Percentiles rank a stretch among this genome's conserved stretches.
These are phyloP conservation scores for Gossypium longicalyx DNA, from an alignment of 345 rosid species.

Conservation along the genomic window DNA sequence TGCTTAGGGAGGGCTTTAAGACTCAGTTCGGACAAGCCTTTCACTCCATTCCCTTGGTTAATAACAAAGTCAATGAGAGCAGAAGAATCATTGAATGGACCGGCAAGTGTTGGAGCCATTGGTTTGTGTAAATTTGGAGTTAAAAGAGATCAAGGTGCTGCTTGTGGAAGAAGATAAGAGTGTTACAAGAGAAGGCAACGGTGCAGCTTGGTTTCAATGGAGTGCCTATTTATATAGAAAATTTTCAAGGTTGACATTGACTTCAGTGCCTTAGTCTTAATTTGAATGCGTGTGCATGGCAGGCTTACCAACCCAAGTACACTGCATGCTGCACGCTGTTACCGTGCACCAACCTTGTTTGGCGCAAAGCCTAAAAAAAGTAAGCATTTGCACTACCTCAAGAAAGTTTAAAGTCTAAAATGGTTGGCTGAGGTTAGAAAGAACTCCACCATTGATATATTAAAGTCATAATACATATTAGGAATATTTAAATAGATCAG, in stretches of 20 bases:
- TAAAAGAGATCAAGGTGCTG: background rate
- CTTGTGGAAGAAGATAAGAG: background rate
- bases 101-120: background rate
- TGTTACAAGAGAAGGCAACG: background rate
- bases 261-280: background rate
- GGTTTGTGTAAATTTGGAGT: background rate
- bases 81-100: background rate
- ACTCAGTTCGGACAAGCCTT: constrained; percentile 17
- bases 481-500: too few species aligned
- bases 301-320: background rate
- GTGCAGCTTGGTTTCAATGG: background rate
- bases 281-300: background rate
- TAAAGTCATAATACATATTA: too few species aligned
- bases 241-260: background rate
- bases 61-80: constrained; percentile 12
- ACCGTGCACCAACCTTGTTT: background rate
- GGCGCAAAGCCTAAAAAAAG: background rate
- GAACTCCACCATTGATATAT: too few species aligned
- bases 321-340: background rate
- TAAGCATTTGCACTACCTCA: too few species aligned
- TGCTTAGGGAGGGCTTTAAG: constrained; percentile 12
- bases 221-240: background rate
- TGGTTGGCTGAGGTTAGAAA: too few species aligned
- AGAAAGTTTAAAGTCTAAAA: too few species aligned
- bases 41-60: constrained; percentile 22